These are phyloP conservation scores for Metschnikowia cerradonensis DNA, from an alignment of 805 yeast genomes.

Conservation along the genomic window DNA sequence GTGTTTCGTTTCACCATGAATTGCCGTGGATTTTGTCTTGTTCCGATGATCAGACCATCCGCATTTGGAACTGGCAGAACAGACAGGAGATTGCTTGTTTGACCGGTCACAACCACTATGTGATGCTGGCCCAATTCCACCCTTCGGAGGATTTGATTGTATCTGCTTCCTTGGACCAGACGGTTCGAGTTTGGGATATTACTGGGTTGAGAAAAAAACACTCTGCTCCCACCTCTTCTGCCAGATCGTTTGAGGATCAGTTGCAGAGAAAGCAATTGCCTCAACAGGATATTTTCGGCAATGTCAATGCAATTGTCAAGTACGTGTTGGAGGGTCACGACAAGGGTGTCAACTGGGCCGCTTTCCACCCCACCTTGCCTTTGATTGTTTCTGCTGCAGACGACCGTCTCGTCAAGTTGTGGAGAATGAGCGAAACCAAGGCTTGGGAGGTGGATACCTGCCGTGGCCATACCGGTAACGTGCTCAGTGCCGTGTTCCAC, in stretches of 20 bases:
- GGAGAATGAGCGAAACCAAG: slow-evolving; percentile 96
- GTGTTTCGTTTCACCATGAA: slow-evolving; percentile 91
- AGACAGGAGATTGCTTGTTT: slow-evolving; percentile 94
- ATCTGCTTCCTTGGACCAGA: slow-evolving; percentile 93
- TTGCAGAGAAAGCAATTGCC: slow-evolving; percentile 60
- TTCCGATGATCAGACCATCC: slow-evolving; percentile 96
- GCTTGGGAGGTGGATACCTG: slow-evolving; percentile 99
- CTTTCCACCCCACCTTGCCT: slow-evolving; percentile 96
- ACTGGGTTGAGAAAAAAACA: slow-evolving; percentile 92
- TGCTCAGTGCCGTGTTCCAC: slow-evolving; percentile 84
- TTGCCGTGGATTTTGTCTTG: slow-evolving; percentile 96
- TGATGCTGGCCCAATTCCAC: slow-evolving; percentile 97
- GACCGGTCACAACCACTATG: slow-evolving; percentile 98
- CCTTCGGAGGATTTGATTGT: slow-evolving; percentile 93
- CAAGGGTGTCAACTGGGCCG: slow-evolving; percentile 97
- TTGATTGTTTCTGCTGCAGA: slow-evolving; percentile 94
- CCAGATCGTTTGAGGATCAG: slow-evolving; percentile 58
- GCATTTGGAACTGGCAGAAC: slow-evolving; percentile 99
- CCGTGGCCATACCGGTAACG: slow-evolving; percentile 95
- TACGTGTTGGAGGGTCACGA: slow-evolving; percentile 97
- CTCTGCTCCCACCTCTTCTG: slow-evolving; percentile 63
- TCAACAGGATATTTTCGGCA: slow-evolving; percentile 91
- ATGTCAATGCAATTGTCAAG: slow-evolving; percentile 89
- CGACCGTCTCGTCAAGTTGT: slow-evolving; percentile 88
- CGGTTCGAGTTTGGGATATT: slow-evolving; percentile 99